These are phyloP conservation scores for Volvox reticuliferus DNA, from an alignment of 139 green algal genomes.

Conservation along the genomic window DNA sequence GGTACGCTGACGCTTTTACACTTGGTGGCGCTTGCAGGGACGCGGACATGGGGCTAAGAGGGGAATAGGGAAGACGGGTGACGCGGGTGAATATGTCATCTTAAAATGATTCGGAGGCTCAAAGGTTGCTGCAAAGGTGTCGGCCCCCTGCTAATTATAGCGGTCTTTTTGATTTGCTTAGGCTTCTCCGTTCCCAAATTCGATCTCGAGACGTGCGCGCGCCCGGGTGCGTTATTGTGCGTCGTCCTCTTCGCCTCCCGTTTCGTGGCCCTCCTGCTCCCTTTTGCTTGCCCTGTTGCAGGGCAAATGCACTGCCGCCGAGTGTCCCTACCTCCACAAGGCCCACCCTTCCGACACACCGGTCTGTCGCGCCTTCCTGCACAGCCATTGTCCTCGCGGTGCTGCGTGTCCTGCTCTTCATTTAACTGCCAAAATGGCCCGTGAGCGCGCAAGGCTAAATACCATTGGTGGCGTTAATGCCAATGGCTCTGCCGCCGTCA, in stretches of 20 bases:
- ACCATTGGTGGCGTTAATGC: not conserved
- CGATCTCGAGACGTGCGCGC: too few relatives aligned
- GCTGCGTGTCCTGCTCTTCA: slow-evolving; percentile 71
- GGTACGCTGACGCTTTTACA: slow-evolving; percentile 52
- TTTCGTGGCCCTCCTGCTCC: not conserved
- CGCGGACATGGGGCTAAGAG: too few relatives aligned
- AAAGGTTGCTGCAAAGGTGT: too few relatives aligned
- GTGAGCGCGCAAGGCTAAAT: not conserved
- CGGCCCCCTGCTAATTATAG: too few relatives aligned
- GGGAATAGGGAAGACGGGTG: too few relatives aligned
- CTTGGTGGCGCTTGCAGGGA: too few relatives aligned
- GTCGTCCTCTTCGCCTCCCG: not conserved
- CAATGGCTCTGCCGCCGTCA: not conserved
- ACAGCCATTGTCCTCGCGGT: slow-evolving; percentile 73
- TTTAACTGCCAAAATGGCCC: slow-evolving; percentile 64
- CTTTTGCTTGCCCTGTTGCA: slow-evolving; percentile 30
- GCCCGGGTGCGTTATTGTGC: not conserved
- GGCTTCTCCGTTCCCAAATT: too few relatives aligned
- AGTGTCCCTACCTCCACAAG: slow-evolving; percentile 81
- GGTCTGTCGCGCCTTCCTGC: slow-evolving; percentile 71
- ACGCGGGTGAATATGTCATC: too few relatives aligned
- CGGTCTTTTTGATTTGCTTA: too few relatives aligned
- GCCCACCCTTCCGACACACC: slow-evolving; percentile 63
- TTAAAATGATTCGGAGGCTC: too few relatives aligned
- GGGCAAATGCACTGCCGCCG: slow-evolving; percentile 70